These are phyloP conservation scores for Fusarium pseudocircinatum DNA, from an alignment of 2,329 filamentous ascomycete species.

Conservation along the genomic window DNA sequence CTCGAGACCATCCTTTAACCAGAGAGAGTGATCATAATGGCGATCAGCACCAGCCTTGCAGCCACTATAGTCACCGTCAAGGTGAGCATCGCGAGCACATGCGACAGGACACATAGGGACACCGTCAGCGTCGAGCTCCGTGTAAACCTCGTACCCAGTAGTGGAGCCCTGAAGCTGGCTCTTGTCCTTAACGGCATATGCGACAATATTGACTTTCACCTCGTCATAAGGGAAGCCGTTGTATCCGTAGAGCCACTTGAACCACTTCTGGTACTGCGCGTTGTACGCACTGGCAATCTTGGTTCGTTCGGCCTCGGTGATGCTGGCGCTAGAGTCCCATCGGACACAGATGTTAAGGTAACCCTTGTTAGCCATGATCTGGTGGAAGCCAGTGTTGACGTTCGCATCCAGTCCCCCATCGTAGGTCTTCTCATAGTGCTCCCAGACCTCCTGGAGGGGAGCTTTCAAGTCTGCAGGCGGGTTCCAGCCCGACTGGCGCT, in stretches of 20 bases:
- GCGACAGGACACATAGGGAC: slow-evolving; percentile 51
- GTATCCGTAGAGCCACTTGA: slow-evolving; percentile 54
- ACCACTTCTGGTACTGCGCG: slow-evolving; percentile 53
- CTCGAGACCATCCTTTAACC: slow-evolving; percentile 55
- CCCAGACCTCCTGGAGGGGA: slow-evolving; percentile 29
- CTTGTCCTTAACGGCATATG: slow-evolving; percentile 53
- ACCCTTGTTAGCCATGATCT: slow-evolving; percentile 45
- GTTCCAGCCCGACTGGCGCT: slow-evolving; percentile 34
- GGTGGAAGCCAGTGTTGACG: slow-evolving; percentile 46
- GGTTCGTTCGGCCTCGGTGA: slow-evolving; percentile 51
- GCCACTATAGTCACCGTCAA: slow-evolving; percentile 52
- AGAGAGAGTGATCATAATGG: slow-evolving; percentile 57
- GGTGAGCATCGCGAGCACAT: slow-evolving; percentile 56
- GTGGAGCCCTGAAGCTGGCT: slow-evolving; percentile 50
- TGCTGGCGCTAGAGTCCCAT: slow-evolving; percentile 52
- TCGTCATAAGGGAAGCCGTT: slow-evolving; percentile 54
- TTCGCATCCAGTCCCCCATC: slow-evolving; percentile 27
- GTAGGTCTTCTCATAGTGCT: slow-evolving; percentile 28
- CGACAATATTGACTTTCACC: slow-evolving; percentile 52
- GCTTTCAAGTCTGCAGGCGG: slow-evolving; percentile 17
- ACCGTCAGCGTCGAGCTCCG: slow-evolving; percentile 50
- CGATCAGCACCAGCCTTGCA: slow-evolving; percentile 47
- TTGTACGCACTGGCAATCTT: slow-evolving; percentile 48
- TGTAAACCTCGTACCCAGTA: slow-evolving; percentile 52
- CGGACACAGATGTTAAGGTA: slow-evolving; percentile 51